Base-by-base conservation (phyloP, 331 rosid genomes). In the Ulmus americana region DNA sequence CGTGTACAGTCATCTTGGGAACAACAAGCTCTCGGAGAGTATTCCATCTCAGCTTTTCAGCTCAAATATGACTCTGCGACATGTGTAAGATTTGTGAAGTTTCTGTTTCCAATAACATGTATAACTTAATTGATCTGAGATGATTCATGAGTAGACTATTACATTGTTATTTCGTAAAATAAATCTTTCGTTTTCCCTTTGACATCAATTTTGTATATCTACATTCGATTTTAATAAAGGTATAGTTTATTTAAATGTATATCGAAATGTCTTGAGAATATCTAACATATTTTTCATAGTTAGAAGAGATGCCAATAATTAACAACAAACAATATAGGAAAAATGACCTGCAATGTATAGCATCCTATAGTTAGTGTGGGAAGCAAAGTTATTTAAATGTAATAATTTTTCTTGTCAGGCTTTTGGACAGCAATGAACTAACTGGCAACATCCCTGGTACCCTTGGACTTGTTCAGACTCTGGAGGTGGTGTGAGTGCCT, bases 401-500 rank as follows among this genome's bases (percentile, higher is more conserved):
- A 11, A 4, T 5, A 14, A 10, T 48, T 48, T 48, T 48, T 48
- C 16, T 48, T 48, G 53, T 69, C 90, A 87, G 95, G 72, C 75
- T 87, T 76, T 80, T 87, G 6, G 81, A 87, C 58, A 51, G 44
- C 61, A 87, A 87, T 67, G 12, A 41, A 22, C 74, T 87, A 54
- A 58, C 16, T 16, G 91, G 95, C 1, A 55, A 18, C 67, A 82
- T 87, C 45, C 95, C 95, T 46, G 50, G 69, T 6, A 78, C 95
- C 9, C 79, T 84, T 60, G 86, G 85, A 71, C 84, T 75, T 5
- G 91, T 84, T 52, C 52, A 61, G 72, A 20, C 39, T 41, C 64
- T 84, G 63, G 70, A 39, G 81, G 81, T 76, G 45, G 73, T 87
- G 95, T 87, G 77, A 87, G 91, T 79, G 46, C 59, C 79, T 68